These are phyloP conservation scores for Trametes hirsuta DNA, from an alignment of 1,284 basidiomycete genomes.

Conservation along the genomic window DNA sequence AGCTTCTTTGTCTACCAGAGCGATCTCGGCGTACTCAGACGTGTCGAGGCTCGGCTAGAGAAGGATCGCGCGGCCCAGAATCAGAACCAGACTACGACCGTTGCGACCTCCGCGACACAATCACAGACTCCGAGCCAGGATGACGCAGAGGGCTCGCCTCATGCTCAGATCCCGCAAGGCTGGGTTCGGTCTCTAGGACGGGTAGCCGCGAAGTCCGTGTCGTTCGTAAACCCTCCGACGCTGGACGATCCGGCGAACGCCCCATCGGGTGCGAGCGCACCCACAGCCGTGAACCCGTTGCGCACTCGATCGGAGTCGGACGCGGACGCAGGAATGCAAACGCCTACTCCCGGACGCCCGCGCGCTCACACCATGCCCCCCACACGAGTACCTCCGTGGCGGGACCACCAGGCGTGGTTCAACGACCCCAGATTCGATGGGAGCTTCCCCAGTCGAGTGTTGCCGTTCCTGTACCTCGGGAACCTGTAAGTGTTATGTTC, in stretches of 20 bases:
- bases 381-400: constrained; percentile 66
- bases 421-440: constrained; percentile 92
- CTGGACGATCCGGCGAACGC: constrained; percentile 10
- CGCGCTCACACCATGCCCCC: constrained; percentile 72
- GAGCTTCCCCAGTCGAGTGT: constrained; percentile 91
- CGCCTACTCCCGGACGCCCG: constrained; percentile 45
- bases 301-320: constrained; percentile 27
- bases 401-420: constrained; percentile 88
- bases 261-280: constrained; percentile 12
- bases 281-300: constrained; percentile 27
- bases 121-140: not conserved
- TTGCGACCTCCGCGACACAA: constrained; percentile 4
- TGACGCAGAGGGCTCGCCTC: not conserved
- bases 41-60: constrained; percentile 68
- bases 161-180: constrained; percentile 12
- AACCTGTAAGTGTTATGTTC: constrained; percentile 71
- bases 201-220: constrained; percentile 53
- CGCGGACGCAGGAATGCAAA: constrained; percentile 11
- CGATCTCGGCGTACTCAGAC: constrained; percentile 78
- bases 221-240: constrained; percentile 44
- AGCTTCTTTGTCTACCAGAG: constrained; percentile 92
- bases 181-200: constrained; percentile 20
- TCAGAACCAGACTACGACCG: not conserved
- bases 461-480: constrained; percentile 95
- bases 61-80: constrained; percentile 40